phyloP scores from a whole-genome alignment of 2,329 filamentous ascomycete species.

The Aulographum hederae region DNA sequence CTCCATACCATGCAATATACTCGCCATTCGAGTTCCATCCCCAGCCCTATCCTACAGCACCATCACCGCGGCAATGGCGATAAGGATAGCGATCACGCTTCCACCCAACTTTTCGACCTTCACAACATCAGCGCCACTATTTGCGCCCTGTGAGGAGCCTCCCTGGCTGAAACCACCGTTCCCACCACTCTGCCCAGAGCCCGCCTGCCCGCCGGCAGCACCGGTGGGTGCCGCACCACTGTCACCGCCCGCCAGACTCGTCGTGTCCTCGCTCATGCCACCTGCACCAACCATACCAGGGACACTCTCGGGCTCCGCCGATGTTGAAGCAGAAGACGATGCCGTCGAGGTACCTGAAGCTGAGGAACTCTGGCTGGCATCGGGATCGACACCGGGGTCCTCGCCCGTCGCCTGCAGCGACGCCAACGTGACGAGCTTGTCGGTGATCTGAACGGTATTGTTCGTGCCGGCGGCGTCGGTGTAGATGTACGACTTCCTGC shows the following conservation, averaged over 20 bases:
- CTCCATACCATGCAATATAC: no score
- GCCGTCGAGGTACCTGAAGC: conserved; percentile 12
- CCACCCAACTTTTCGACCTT: conserved; percentile 15
- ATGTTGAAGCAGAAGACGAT: conserved; percentile 9
- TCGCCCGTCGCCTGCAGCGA: conserved; percentile 68
- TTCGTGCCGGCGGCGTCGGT: conserved; percentile 48
- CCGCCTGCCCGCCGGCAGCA: conserved; percentile 8
- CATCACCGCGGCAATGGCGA: conserved; percentile 17
- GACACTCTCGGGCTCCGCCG: conserved; percentile 27
- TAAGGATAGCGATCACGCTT: conserved; percentile 17
- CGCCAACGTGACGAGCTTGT: conserved; percentile 57
- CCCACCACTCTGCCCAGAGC: conserved; percentile 8
- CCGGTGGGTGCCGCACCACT: conserved; percentile 5
- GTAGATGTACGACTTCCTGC: conserved; percentile 57
- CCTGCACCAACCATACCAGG: conserved; percentile 37
- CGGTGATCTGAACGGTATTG: conserved; percentile 55
- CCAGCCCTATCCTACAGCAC: conserved; percentile 14
- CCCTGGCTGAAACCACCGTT: conserved; percentile 12
- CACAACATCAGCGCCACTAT: conserved; percentile 2
- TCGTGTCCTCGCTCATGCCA: conserved; percentile 16
- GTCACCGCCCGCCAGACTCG: conserved; percentile 6
- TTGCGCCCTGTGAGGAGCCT: conserved; percentile 6
- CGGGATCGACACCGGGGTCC: conserved; percentile 37
- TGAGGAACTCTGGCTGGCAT: conserved; percentile 14
- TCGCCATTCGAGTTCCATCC: no score